Evolutionary conservation across 306 rosid species (phyloP).

Genomic region (Pachyrhizus erosus): DNA sequence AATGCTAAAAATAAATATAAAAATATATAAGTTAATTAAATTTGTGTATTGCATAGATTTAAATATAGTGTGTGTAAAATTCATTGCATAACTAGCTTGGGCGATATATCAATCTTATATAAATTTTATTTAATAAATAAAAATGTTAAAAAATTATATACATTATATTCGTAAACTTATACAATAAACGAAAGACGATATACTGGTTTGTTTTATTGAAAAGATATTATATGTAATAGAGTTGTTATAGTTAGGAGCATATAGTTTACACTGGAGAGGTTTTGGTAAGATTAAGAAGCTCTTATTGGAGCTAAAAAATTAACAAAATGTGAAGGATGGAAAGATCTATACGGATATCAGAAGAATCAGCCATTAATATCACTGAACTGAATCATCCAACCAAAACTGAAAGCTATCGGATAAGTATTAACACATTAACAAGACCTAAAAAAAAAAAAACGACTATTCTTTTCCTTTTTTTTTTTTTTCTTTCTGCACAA

Average conservation of each 20-base stretch:
- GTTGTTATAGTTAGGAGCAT: background rate
- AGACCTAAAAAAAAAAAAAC: background rate
- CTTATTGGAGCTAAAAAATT: background rate
- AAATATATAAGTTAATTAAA: too few species aligned
- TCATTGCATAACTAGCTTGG: too few species aligned
- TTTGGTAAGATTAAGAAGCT: background rate
- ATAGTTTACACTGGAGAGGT: background rate
- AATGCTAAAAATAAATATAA: too few species aligned
- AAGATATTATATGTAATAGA: background rate
- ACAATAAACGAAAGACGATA: background rate
- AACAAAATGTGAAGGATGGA: background rate
- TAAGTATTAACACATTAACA: conserved; percentile 6
- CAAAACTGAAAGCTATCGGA: background rate
- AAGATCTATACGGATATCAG: background rate
- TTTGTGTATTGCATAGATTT: too few species aligned
- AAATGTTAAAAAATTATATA: too few species aligned
- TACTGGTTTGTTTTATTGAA: background rate
- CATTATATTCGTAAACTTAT: too few species aligned
- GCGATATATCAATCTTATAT: too few species aligned
- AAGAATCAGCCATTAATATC: background rate
- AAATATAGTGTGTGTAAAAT: too few species aligned
- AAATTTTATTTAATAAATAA: too few species aligned
- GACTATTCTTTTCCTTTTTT: background rate
- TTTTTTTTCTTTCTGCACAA: conserved; percentile 19
- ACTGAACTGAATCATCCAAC: background rate